A percentile compares a stretch with the other conserved stretches of the same genome.
These are phyloP conservation scores for Phytophthora multivora DNA, from an alignment of 352 stramenopile genomes.

Conservation along the genomic window DNA sequence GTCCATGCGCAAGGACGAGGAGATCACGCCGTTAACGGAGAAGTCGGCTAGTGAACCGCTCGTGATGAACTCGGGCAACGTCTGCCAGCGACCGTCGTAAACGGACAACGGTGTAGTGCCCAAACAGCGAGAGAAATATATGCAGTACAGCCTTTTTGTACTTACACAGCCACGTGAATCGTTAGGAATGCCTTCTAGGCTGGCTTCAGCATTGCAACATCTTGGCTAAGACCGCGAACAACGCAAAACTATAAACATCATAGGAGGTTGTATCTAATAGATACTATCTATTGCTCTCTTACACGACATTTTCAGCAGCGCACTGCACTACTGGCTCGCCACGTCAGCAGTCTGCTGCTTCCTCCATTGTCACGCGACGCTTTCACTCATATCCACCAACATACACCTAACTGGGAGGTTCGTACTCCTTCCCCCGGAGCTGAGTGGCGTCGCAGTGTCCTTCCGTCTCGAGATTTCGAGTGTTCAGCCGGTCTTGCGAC, in stretches of 20 bases:
- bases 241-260: neutral
- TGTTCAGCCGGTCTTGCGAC: neutral
- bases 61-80: constrained; percentile 83
- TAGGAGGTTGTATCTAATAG: constrained; percentile 9
- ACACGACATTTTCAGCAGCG: neutral
- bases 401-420: constrained; percentile 23
- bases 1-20: constrained; percentile 84
- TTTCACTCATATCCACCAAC: constrained; percentile 16
- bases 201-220: neutral
- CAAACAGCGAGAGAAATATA: constrained; percentile 5
- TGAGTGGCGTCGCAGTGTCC: neutral
- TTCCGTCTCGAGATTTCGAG: constrained; percentile 3
- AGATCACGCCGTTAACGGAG: constrained; percentile 78
- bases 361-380: constrained; percentile 10
- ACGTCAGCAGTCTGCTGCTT: neutral
- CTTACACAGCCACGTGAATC: too few species aligned
- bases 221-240: neutral
- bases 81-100: constrained; percentile 64
- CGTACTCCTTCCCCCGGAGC: neutral
- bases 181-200: too few species aligned
- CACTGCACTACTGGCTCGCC: neutral
- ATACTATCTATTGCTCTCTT: neutral
- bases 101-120: neutral
- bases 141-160: too few species aligned
- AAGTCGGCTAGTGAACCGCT: constrained; percentile 74